phyloP scores from a whole-genome alignment of 345 rosid genomes.

The Populus euphratica region DNA sequence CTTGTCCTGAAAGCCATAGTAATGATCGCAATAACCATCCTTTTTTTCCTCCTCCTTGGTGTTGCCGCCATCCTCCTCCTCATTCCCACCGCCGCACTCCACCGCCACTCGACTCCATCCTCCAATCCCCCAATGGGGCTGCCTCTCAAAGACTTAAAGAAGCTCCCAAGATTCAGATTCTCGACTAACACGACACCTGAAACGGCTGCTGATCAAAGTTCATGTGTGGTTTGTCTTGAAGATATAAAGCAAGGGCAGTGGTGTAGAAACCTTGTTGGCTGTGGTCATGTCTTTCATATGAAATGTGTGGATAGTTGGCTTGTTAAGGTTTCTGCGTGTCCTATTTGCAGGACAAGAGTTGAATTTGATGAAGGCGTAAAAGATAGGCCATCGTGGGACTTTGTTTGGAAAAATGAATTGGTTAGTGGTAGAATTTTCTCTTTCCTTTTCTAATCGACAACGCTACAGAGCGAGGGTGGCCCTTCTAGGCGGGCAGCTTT shows the following conservation, averaged over 20 bases:
- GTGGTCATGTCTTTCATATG: conserved; percentile 82
- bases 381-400: conserved; percentile 22
- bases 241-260: conserved; percentile 69
- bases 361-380: conserved; percentile 10
- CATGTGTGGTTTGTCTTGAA: conserved; percentile 77
- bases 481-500: too few relatives aligned
- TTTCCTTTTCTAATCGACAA: not conserved
- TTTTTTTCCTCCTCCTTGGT: conserved; percentile 56
- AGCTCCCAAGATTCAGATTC: conserved; percentile 60
- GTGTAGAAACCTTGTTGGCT: conserved; percentile 64
- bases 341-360: conserved; percentile 60
- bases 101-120: conserved; percentile 36
- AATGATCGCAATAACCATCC: conserved; percentile 58
- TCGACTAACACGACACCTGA: conserved; percentile 11
- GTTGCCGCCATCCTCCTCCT: conserved; percentile 53
- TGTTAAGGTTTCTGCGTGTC: conserved; percentile 63
- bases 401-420: conserved; percentile 20
- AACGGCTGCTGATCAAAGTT: conserved; percentile 23
- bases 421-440: conserved; percentile 30
- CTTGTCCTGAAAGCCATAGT: conserved; percentile 55
- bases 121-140: conserved; percentile 36
- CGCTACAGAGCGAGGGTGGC: too few relatives aligned
- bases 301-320: conserved; percentile 84
- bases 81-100: conserved; percentile 35
- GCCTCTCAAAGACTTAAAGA: conserved; percentile 46